phyloP scores from a whole-genome alignment of 2,329 filamentous ascomycete genomes.

The Triangularia verruculosa region DNA sequence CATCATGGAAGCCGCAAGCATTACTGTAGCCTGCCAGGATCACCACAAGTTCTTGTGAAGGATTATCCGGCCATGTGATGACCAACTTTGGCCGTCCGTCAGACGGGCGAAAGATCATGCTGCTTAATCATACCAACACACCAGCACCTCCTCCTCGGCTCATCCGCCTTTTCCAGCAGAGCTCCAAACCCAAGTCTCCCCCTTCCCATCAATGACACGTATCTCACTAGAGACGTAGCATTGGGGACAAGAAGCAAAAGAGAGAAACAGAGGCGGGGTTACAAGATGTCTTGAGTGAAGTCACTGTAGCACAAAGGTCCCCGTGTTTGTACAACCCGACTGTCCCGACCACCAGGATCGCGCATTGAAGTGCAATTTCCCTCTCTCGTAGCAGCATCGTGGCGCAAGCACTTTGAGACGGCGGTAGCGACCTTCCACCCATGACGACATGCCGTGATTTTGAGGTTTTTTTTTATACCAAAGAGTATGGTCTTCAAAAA shows the following conservation, averaged over 20 bases:
- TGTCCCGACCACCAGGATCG: background rate
- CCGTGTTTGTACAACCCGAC: background rate
- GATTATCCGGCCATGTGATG: background rate
- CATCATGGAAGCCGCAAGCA: background rate
- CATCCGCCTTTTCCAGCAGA: background rate
- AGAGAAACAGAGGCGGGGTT: background rate
- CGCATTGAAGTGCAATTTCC: conserved; percentile 5
- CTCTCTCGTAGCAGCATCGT: conserved; percentile 1
- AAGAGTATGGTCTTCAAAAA: background rate
- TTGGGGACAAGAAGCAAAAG: background rate
- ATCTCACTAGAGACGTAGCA: background rate
- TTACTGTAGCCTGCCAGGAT: background rate
- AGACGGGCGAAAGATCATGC: background rate
- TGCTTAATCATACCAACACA: background rate
- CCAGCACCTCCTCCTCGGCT: background rate
- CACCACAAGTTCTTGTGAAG: background rate
- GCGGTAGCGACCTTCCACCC: background rate
- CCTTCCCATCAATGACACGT: background rate
- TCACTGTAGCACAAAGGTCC: background rate
- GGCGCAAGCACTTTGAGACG: background rate
- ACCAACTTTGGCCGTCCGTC: background rate
- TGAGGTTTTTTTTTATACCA: background rate
- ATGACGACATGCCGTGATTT: background rate
- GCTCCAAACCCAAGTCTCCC: background rate
- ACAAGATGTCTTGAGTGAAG: background rate